phyloP scores from a whole-genome alignment of 371 early-diverging fungal species.

The Coemansia sp. region DNA sequence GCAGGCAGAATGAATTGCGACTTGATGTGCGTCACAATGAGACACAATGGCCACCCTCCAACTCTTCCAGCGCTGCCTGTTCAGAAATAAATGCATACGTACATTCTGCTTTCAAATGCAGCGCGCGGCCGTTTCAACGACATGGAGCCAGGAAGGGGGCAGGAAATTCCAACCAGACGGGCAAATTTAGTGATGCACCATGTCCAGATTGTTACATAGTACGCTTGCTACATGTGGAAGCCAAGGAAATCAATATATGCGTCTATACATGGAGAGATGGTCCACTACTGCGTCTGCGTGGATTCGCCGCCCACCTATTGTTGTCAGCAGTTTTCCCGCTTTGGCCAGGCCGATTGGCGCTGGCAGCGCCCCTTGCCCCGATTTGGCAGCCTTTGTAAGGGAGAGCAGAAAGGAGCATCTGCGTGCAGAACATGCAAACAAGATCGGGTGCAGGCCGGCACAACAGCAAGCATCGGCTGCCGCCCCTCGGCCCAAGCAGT shows the following conservation, averaged over 20 bases:
- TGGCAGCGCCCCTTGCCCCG: background rate
- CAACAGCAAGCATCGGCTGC: no score
- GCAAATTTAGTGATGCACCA: slow-evolving; percentile 1
- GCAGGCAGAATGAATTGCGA: background rate
- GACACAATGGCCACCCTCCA: background rate
- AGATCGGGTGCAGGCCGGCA: slow-evolving; percentile 3
- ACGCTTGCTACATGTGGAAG: background rate
- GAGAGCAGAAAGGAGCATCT: background rate
- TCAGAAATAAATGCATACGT: background rate
- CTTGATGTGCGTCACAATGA: no score
- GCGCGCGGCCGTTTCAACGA: background rate
- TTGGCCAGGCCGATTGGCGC: background rate
- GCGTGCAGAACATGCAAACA: background rate
- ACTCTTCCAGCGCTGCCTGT: background rate
- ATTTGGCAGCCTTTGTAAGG: background rate
- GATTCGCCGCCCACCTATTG: background rate
- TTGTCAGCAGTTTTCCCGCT: background rate
- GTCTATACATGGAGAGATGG: slow-evolving; percentile 2
- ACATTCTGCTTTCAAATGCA: background rate
- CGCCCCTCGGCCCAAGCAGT: no score
- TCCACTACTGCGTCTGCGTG: slow-evolving; percentile 4
- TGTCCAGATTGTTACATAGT: background rate
- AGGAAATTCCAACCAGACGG: background rate
- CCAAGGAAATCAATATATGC: slow-evolving; percentile 1
- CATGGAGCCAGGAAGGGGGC: background rate